Base-by-base conservation (phyloP, 768 basidiomycete species). In the Coprinopsis sp. region DNA sequence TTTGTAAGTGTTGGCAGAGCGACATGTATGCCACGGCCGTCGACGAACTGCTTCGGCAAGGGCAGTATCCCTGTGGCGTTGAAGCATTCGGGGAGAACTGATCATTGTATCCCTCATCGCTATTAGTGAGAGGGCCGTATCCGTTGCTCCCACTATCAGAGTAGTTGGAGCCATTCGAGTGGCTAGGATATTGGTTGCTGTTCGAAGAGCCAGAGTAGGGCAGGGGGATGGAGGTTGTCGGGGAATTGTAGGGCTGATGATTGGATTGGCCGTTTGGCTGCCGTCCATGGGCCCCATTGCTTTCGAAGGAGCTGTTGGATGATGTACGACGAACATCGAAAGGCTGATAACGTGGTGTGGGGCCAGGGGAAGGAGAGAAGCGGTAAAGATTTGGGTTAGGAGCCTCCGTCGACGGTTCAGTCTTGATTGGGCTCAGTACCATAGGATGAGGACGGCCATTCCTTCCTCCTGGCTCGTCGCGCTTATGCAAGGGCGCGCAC, bases 341-440 rank as follows among this genome's bases (percentile, higher is more conserved):
- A 34, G 67, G 69, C 28, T 78, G 69, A 64, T 79, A 78, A 51
- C 74, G 73, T 53, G 74, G 70, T 21, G 47, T 33, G 24, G 77
- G 78, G 30, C 62, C 73, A 33, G 77, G 77, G 4, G 82, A 84
- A 10, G 79, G 74, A 16, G 81, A 80, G 66, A 86, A 83, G 51
- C 84, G 82, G 64, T 87, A 86, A 31, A 86, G 72, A 53, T 76
- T 73, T 11, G 76, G 64, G 34, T 49, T 49, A 25, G 72, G 61
- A 36, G 70, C 61, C 19, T 83, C 83, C 41, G 73, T 37, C 27
- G 69, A 53, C 8, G 77, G 74, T 54, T 87, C 85, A 43, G 82
- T 78, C 65, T 87, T 86, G 64, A 84, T 82, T 46, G 80, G 80
- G 52, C 75, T 76, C 54, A 81, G 67, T 33, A 78, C 65, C 68